phyloP scores from a whole-genome alignment of 1,284 basidiomycete genomes.

The Peniophora sp. region DNA sequence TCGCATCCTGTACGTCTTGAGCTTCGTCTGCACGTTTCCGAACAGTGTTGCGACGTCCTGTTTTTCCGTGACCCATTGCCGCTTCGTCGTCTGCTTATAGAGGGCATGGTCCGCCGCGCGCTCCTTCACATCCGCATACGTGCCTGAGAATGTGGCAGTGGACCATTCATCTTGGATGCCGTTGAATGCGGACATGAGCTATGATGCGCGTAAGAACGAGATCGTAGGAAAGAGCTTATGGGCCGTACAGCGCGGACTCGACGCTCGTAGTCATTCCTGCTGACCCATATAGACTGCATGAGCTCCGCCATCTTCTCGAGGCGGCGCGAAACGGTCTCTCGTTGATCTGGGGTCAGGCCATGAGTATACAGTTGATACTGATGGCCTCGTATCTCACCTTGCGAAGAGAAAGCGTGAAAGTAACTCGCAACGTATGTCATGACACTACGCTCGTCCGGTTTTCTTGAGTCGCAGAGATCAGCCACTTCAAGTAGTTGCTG shows the following conservation, averaged over 20 bases:
- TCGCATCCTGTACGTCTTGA: conserved; percentile 82
- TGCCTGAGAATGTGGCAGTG: conserved; percentile 54
- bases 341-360: conserved; percentile 65
- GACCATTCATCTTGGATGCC: conserved; percentile 63
- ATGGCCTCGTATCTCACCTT: conserved; percentile 52
- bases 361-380: background rate
- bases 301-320: conserved; percentile 96
- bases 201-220: conserved; percentile 4
- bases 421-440: conserved; percentile 96
- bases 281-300: conserved; percentile 84
- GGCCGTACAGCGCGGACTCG: conserved; percentile 64
- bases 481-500: conserved; percentile 94
- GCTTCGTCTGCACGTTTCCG: conserved; percentile 91
- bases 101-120: conserved; percentile 68
- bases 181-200: conserved; percentile 62
- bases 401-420: conserved; percentile 97
- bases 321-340: conserved; percentile 87
- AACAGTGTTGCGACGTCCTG: conserved; percentile 87
- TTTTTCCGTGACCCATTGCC: conserved; percentile 84
- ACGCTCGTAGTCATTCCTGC: conserved; percentile 91
- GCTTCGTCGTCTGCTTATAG: conserved; percentile 85
- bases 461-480: conserved; percentile 84
- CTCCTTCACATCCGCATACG: conserved; percentile 77
- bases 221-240: conserved; percentile 8
- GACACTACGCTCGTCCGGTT: conserved; percentile 91